These are phyloP conservation scores for Leccinum aurantiacum DNA, from an alignment of 768 basidiomycete species.

Conservation along the genomic window DNA sequence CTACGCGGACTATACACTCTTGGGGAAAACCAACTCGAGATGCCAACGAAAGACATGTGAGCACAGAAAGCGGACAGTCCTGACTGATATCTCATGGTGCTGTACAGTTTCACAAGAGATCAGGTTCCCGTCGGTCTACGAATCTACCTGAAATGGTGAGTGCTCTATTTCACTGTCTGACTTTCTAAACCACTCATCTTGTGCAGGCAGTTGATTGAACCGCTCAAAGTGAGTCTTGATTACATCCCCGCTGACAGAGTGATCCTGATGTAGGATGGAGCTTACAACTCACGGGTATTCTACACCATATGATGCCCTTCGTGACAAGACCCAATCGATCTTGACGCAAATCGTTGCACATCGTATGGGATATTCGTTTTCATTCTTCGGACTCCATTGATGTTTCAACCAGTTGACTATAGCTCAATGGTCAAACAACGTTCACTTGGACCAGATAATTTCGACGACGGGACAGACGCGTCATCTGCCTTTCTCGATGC, in stretches of 20 bases:
- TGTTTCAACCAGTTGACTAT: constrained; percentile 43
- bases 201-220: constrained; percentile 49
- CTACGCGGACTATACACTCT: constrained; percentile 77
- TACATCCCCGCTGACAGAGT: constrained; percentile 25
- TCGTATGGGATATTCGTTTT: constrained; percentile 39
- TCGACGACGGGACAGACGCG: constrained; percentile 67
- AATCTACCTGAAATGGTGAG: constrained; percentile 76
- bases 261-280: constrained; percentile 45
- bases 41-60: constrained; percentile 86
- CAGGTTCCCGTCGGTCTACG: constrained; percentile 84
- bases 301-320: constrained; percentile 76
- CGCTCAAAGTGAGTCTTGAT: constrained; percentile 40
- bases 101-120: constrained; percentile 71
- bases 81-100: background rate
- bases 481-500: constrained; percentile 83
- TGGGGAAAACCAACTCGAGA: constrained; percentile 82
- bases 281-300: constrained; percentile 82
- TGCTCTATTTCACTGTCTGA: constrained; percentile 20
- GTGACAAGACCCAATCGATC: constrained; percentile 85
- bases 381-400: background rate
- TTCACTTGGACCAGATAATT: constrained; percentile 70
- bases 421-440: constrained; percentile 75
- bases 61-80: constrained; percentile 22
- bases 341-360: constrained; percentile 85
- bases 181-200: background rate